Conservation (phyloP, 2,329 filamentous ascomycete species). For the Hypoxylon sp. region DNA sequence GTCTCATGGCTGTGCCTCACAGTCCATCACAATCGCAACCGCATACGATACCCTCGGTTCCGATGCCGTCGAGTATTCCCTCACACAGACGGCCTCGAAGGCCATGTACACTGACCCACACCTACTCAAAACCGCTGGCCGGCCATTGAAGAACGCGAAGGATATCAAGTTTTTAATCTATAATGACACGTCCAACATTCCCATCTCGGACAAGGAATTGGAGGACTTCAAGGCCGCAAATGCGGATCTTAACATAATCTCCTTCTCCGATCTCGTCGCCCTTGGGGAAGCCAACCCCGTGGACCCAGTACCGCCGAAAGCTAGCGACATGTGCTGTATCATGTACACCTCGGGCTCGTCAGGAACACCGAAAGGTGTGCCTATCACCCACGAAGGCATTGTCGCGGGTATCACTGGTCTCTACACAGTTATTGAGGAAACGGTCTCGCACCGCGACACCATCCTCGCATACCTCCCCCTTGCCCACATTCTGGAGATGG, state of each 20-base stretch:
- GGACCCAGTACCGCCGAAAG: slow-evolving; percentile 78
- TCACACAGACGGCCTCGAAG: slow-evolving; percentile 83
- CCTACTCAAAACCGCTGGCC: slow-evolving; percentile 73
- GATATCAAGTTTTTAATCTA: slow-evolving; percentile 73
- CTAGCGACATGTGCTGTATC: slow-evolving; percentile 85
- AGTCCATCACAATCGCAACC: slow-evolving; percentile 92
- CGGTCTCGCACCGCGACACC: slow-evolving; percentile 82
- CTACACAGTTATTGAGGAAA: slow-evolving; percentile 80
- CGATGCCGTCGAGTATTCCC: slow-evolving; percentile 86
- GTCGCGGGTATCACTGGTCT: slow-evolving; percentile 88
- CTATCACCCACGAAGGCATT: slow-evolving; percentile 84
- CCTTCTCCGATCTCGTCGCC: slow-evolving; percentile 68
- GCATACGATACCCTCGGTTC: slow-evolving; percentile 94
- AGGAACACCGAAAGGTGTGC: slow-evolving; percentile 89
- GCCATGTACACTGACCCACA: slow-evolving; percentile 91
- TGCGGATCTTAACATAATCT: slow-evolving; percentile 67
- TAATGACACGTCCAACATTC: slow-evolving; percentile 68
- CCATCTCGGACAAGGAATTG: slow-evolving; percentile 68
- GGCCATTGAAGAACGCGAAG: slow-evolving; percentile 69
- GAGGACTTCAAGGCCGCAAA: slow-evolving; percentile 70
- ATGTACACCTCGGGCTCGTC: slow-evolving; percentile 93
- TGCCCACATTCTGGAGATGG: slow-evolving; percentile 96
- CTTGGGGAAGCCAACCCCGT: slow-evolving; percentile 77
- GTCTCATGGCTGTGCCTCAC: slow-evolving; percentile 82
- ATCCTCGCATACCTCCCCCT: slow-evolving; percentile 93